Evolutionary conservation across 2,329 filamentous ascomycete genomes (phyloP), one percentile per base, ranked within the genome.

Genomic region (Aspergillus quadricinctus): DNA sequence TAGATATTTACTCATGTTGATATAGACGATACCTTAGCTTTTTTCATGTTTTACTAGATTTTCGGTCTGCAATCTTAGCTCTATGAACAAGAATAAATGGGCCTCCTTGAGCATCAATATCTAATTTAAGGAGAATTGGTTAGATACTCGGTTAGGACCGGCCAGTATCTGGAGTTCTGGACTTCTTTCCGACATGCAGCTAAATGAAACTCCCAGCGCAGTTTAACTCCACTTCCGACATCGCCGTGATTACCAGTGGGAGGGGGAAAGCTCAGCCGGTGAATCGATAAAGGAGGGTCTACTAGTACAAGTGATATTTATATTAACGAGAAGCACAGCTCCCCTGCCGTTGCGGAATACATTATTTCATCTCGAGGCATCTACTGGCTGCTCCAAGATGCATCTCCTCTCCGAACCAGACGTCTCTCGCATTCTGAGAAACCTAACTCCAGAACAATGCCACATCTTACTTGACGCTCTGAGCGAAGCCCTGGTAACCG

Each of bases 391-490:
- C n/a, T 23, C 21, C 55, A 66, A 49, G 21, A 74, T 74, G 71
- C 68, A 71, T 45, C 61, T 74, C 27, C 62, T 74, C 48, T 63
- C 71, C 14, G 72, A 74, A 52, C 65, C 68, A 35, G 60, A 67
- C 10, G 68, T 76, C 35, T 61, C 66, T 35, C 65, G 64, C 7
- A 64, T 75, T 43, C 70, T 76, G 35, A 65, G 67, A 48, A 57
- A 59, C 23, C 57, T 76, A 27, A 68, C 67, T 9, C 64, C 58
- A 29, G 50, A 63, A 27, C 64, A 76, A 65, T 72, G 71, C 56
- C 67, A 67, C 37, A 60, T 57, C 10, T 70, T 77, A 21, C 69
- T 79, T 9, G 49, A 63, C n/a, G 55, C 64, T 8, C 67, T 80
- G 4, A 67, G 72, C 49, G 59, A 69, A 17, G 64, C 69, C 5